Evolutionary conservation across 2,329 filamentous ascomycete genomes (phyloP), one percentile per base, ranked within the genome.

Genomic region (Penicillium sp.): DNA sequence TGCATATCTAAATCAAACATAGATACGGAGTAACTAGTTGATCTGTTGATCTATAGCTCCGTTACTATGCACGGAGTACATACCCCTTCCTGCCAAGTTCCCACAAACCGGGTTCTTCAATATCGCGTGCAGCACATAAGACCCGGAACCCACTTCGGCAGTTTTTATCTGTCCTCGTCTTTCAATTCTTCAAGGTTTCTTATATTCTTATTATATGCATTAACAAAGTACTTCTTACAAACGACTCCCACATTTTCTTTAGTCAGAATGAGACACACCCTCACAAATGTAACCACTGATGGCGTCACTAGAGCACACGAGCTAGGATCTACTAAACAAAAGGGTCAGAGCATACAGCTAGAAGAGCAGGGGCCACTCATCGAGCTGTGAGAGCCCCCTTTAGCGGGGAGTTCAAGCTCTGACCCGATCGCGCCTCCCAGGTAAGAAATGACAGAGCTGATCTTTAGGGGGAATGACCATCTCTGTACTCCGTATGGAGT

Each of bases 361-460:
- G 16, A 39, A 39, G n/a, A 49, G 60, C 61, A 57, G 39, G 60
- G 63, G 52, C 60, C 61, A 65, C 55, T 48, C 29, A 34, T 58
- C 53, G 61, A 54, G 55, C 62, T 51, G 57, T 64, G 59, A 33
- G 36, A 46, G 33, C 25, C 50, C 29, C 50, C 54, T 54, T 60
- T 58, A 53, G 58, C 56, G 58, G 54, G 56, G 53, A 44, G 23
- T 33, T 45, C 40, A 58, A 57, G 44, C 50, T 61, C 45, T 52
- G 50, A 46, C 50, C 50, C 21, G 50, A 65, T 62, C 53, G 31
- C 29, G 19, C 7, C 29, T 50, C 53, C 57, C 45, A 55, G 39
- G 57, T 54, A 54, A 62, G 59, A 39, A 60, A 62, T 60, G 56
- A 58, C 47, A 57, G 50, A 51, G 57, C 36, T 40, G 59, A 64